Evolutionary conservation across 2,329 filamentous ascomycete genomes (phyloP).

Genomic region (Penicillium sp.): DNA sequence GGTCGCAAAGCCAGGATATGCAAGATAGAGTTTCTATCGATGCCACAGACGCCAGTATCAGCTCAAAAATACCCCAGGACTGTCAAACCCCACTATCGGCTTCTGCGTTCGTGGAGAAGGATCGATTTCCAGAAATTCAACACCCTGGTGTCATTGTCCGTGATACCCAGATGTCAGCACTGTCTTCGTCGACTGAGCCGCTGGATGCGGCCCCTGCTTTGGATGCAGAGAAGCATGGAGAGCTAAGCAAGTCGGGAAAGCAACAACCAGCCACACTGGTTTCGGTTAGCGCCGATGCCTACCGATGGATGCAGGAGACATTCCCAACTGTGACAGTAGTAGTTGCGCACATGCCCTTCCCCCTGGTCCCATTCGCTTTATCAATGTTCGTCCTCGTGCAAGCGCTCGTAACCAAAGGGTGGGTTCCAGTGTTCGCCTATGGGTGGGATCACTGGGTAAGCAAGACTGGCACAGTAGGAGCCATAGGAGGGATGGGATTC

Average conservation of each 20-base stretch:
- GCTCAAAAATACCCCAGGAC: neutral
- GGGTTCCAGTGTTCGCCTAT: conserved; percentile 71
- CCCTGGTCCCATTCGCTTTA: conserved; percentile 70
- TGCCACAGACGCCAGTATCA: neutral
- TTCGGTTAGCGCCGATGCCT: conserved; percentile 49
- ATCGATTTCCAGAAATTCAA: conserved; percentile 8
- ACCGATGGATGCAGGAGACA: conserved; percentile 66
- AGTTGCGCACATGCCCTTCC: conserved; percentile 64
- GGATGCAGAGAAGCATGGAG: conserved; percentile 34
- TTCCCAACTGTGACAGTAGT: conserved; percentile 71
- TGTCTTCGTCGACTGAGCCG: conserved; percentile 1
- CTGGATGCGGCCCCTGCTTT: conserved; percentile 10
- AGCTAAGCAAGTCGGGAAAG: neutral
- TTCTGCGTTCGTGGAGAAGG: conserved; percentile 9
- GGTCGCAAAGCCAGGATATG: neutral
- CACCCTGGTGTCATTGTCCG: neutral
- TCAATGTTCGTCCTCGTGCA: conserved; percentile 76
- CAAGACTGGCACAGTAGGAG: conserved; percentile 68
- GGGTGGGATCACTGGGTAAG: conserved; percentile 74
- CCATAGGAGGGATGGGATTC: conserved; percentile 72
- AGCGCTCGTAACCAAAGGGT: conserved; percentile 70
- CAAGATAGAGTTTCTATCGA: neutral
- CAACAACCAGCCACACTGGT: conserved; percentile 51
- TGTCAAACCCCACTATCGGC: neutral
- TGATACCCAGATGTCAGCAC: neutral